These are phyloP conservation scores for Scheffersomyces amazonensis DNA, from an alignment of 805 yeast genomes.

Conservation along the genomic window DNA sequence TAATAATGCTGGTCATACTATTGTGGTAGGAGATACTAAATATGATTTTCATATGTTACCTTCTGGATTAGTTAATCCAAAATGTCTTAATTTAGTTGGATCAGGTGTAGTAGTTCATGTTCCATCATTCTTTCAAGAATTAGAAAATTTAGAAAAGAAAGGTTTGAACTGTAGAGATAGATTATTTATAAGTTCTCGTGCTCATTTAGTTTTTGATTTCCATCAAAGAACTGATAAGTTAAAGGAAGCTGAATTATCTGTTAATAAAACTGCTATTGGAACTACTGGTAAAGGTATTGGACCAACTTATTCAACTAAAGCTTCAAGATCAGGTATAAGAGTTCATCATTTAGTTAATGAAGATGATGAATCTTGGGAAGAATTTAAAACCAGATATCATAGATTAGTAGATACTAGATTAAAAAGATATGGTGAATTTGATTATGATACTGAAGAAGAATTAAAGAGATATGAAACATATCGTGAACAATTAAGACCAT, in stretches of 20 bases:
- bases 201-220: constrained; percentile 96
- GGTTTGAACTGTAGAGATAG: constrained; percentile 77
- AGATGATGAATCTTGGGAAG: constrained; percentile 90
- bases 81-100: constrained; percentile 86
- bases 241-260: constrained; percentile 85
- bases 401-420: constrained; percentile 78
- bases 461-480: constrained; percentile 71
- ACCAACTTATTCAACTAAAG: constrained; percentile 96
- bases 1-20: constrained; percentile 98
- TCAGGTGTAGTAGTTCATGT: constrained; percentile 96
- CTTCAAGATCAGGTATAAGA: constrained; percentile 93
- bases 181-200: constrained; percentile 85
- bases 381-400: constrained; percentile 73
- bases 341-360: constrained; percentile 92
- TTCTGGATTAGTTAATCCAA: constrained; percentile 93
- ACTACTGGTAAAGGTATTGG: constrained; percentile 99
- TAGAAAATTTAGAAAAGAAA: constrained; percentile 74
- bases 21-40: constrained; percentile 82
- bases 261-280: constrained; percentile 83
- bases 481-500: constrained; percentile 76
- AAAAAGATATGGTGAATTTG: constrained; percentile 91
- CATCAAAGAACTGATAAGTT: constrained; percentile 96
- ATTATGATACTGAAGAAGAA: constrained; percentile 80
- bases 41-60: constrained; percentile 99
- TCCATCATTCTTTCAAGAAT: constrained; percentile 88